phyloP scores from a whole-genome alignment of 768 basidiomycete genomes.

The Calvatia gigantea region DNA sequence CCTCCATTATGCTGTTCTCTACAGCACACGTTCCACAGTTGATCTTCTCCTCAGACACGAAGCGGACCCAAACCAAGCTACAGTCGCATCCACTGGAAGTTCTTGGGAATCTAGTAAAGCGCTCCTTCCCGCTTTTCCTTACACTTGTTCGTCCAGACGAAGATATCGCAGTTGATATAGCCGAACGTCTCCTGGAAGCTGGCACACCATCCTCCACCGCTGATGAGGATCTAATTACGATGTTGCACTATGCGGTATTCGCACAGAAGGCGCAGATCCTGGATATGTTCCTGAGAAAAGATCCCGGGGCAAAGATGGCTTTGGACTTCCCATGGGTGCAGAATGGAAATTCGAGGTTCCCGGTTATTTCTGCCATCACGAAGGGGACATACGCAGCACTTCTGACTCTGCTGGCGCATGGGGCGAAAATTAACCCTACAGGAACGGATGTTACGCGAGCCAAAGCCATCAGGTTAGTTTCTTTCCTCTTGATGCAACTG shows the following conservation, averaged over 20 bases:
- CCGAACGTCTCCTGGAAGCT: constrained; percentile 35
- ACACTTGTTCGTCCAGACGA: constrained; percentile 40
- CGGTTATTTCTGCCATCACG: constrained; percentile 34
- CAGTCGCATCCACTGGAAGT: constrained; percentile 17
- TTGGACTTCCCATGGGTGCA: constrained; percentile 34
- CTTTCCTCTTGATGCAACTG: neutral
- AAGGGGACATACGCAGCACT: constrained; percentile 31
- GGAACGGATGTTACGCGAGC: constrained; percentile 36
- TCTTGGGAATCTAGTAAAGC: constrained; percentile 20
- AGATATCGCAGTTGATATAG: constrained; percentile 34
- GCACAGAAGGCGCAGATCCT: constrained; percentile 35
- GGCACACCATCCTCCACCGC: constrained; percentile 42
- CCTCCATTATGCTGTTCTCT: constrained; percentile 47
- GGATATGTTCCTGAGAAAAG: constrained; percentile 35
- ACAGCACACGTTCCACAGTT: constrained; percentile 39
- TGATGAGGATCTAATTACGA: constrained; percentile 27
- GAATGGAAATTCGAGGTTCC: constrained; percentile 27
- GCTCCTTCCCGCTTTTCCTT: constrained; percentile 36
- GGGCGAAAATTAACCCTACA: constrained; percentile 31
- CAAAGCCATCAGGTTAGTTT: constrained; percentile 28
- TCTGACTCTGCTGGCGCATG: constrained; percentile 35
- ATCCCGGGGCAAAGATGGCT: constrained; percentile 36
- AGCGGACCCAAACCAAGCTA: constrained; percentile 38
- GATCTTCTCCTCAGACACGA: constrained; percentile 45
- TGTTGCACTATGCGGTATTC: constrained; percentile 37